Percentiles rank a stretch among this genome's conserved stretches.
These are phyloP conservation scores for Astraeus odoratus DNA, from an alignment of 768 basidiomycete species.

Conservation along the genomic window DNA sequence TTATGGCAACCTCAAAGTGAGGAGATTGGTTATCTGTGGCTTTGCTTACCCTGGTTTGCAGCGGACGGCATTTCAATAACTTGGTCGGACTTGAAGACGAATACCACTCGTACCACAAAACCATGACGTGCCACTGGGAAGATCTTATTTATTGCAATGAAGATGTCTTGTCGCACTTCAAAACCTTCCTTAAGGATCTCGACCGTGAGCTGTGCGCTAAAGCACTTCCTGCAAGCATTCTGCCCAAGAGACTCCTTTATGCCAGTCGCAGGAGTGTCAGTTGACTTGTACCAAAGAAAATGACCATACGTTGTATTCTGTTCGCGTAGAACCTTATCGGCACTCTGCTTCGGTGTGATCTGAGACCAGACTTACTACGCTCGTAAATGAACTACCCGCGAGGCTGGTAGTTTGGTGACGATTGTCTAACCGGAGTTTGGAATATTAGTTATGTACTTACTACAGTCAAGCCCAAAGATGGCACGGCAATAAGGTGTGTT, in stretches of 20 bases:
- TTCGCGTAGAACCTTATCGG: too few species aligned
- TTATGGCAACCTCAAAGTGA: constrained; percentile 32
- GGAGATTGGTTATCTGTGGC: not conserved
- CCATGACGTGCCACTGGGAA: constrained; percentile 35
- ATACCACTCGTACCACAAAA: constrained; percentile 38
- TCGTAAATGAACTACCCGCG: too few species aligned
- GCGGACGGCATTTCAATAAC: constrained; percentile 44
- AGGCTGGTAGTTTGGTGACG: too few species aligned
- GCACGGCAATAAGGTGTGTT: too few species aligned
- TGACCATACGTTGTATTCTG: not conserved
- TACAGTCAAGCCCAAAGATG: too few species aligned
- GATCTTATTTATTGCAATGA: constrained; percentile 36
- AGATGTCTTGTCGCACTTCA: constrained; percentile 29
- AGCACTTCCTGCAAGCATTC: constrained; percentile 42
- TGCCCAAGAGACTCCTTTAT: constrained; percentile 24
- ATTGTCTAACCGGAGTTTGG: too few species aligned
- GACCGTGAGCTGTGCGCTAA: constrained; percentile 43
- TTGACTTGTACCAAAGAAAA: constrained; percentile 1
- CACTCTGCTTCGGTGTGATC: too few species aligned
- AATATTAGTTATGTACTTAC: too few species aligned
- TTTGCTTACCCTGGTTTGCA: constrained; percentile 17
- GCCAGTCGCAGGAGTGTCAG: not conserved
- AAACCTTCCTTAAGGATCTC: constrained; percentile 38
- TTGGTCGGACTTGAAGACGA: constrained; percentile 51
- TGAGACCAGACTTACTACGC: too few species aligned